Evolutionary conservation across 2,329 filamentous ascomycete genomes (phyloP), one percentile per base, ranked within the genome.

Genomic region (Fusarium sacchari): DNA sequence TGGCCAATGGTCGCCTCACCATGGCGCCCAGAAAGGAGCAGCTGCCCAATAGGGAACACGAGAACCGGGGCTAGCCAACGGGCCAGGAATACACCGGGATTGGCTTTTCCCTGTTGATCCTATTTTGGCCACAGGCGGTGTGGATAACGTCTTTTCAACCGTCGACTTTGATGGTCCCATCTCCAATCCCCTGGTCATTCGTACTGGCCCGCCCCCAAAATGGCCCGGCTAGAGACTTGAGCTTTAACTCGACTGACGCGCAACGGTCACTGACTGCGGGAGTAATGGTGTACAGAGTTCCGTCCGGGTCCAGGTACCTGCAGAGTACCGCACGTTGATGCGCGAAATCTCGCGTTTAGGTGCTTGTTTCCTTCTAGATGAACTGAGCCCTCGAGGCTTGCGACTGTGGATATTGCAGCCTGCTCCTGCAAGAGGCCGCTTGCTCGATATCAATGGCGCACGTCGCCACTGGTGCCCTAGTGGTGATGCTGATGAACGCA

Each of bases 21-120:
- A 76, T 67, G 74, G 81, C 80, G 80, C 80, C 81, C 82, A 82
- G 83, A 81, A 80, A 81, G 83, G 81, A 81, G 78, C 79, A 82
- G 77, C 80, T 86, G 83, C 85, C 87, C 84, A 88, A 89, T 86
- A 77, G 80, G 83, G 85, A 80, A 85, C 80, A 80, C 76, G 79
- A 83, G 74, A 79, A 77, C 86, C 84, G 85, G 83, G 80, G 76
- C 86, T 86, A 87, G 81, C 78, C 81, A 82, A 78, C 80, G 77
- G 81, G 78, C 79, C 79, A 84, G 81, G 80, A 80, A 80, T 80
- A 71, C 74, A 76, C 81, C 80, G 80, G 82, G 79, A 80, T 80
- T 81, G 77, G 76, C 74, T 74, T 77, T 74, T 76, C 75, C 62
- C 62, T 72, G 52, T 50, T 72, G 72, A 69, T 76, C 74, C 76